Evolutionary conservation across 352 stramenopile genomes (phyloP), one percentile per base, ranked within the genome.

Genomic region (Phytophthora pluvialis): DNA sequence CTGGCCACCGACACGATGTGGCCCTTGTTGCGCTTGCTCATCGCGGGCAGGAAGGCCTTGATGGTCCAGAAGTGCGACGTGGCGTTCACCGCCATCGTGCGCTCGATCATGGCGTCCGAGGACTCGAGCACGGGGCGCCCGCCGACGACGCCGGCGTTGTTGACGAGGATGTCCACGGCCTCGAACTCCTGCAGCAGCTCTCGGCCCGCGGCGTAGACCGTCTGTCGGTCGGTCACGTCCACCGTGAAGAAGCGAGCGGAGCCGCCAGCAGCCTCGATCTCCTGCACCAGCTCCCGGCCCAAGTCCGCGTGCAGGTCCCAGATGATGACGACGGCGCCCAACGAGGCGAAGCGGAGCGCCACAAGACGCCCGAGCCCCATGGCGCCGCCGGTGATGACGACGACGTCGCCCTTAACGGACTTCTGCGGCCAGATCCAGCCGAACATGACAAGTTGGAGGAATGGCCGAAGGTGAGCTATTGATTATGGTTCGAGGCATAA

Each of bases 11-110:
- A 73, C 40, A 87, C 78, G 15, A 87, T 78, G 63, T 84, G 73
- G 25, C 78, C 78, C 42, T 72, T 77, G 46, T 80, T 60, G 15
- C 68, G 46, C 52, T 71, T 44, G 13, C 65, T 56, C 78, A 87
- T 87, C 46, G 52, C 56, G 13, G 78, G 78, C 40, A 87, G 46
- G 46, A 85, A 81, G 1, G 66, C 65, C 51, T 80, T 80, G 40
- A 81, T 80, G 35, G 74, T 83, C 73, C 74, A 85, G 51, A 84
- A 87, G 49, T 87, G 78, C 26, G 75, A 67, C 31, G 72, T 75
- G 42, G 56, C 66, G 43, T 87, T 87, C 43, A 87, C 75, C 4
- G 63, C 60, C 64, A 85, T 75, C 9, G 74, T 87, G 18, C 72
- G 74, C 59, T 79, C 66, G 38, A 87, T 78, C 64, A 81, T 72